Conservation (phyloP, 2,329 filamentous ascomycete genomes). For the Ophiostoma sp. region DNA sequence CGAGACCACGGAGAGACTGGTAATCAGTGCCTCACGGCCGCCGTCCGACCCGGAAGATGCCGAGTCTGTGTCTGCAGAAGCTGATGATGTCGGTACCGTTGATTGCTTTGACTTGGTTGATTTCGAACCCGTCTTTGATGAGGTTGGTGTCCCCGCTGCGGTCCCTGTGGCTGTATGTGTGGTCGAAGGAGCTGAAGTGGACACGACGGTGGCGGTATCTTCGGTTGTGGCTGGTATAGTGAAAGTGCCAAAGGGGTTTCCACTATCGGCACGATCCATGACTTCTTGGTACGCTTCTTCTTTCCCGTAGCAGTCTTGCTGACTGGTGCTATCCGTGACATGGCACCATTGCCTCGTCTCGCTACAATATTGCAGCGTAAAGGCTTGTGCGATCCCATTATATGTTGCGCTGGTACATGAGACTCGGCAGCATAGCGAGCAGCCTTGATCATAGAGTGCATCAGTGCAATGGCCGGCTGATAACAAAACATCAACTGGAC, state of each 20-base stretch:
- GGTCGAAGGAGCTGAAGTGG: background rate
- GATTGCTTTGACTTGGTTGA: background rate
- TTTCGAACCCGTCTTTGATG: background rate
- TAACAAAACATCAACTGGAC: slow-evolving; percentile 14
- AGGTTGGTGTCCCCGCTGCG: background rate
- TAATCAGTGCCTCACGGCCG: slow-evolving; percentile 15
- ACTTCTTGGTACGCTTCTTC: background rate
- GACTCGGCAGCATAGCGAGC: slow-evolving; percentile 28
- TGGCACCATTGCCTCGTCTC: background rate
- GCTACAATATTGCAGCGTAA: slow-evolving; percentile 18
- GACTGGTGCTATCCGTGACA: slow-evolving; percentile 17
- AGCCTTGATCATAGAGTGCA: slow-evolving; percentile 27
- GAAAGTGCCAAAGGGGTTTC: slow-evolving; percentile 8
- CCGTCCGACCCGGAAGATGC: slow-evolving; percentile 1
- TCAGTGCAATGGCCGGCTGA: slow-evolving; percentile 29
- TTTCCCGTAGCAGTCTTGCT: slow-evolving; percentile 25
- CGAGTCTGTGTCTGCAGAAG: background rate
- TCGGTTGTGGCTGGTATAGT: background rate
- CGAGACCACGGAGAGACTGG: slow-evolving; percentile 20
- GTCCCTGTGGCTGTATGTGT: background rate
- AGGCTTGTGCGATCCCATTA: background rate
- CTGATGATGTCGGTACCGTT: background rate
- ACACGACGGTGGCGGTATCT: background rate
- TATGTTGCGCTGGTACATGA: background rate
- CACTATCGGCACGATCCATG: background rate